A percentile compares a stretch with the other conserved stretches of the same genome.
Conservation (phyloP, 331 rosid species). For the Cydonia oblonga region DNA sequence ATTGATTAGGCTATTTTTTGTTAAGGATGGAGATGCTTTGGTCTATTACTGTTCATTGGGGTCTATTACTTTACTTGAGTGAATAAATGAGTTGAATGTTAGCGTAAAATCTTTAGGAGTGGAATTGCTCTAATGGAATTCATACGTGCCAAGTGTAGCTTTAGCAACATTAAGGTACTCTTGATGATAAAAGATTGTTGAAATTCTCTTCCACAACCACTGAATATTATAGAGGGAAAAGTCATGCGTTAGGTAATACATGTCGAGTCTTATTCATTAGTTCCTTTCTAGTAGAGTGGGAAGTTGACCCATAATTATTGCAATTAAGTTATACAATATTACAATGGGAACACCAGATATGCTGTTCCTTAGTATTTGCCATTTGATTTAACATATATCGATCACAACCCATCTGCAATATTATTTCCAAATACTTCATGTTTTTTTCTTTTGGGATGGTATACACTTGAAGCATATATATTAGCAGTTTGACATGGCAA, state of each 20-base stretch:
- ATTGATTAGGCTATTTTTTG: no score
- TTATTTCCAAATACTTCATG: neutral
- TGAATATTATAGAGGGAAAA: slow-evolving; percentile 2
- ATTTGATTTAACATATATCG: no score
- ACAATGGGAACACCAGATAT: neutral
- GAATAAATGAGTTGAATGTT: no score
- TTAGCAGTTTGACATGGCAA: neutral
- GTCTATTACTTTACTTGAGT: no score
- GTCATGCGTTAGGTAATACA: slow-evolving; percentile 18
- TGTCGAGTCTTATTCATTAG: slow-evolving; percentile 8
- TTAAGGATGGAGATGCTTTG: no score
- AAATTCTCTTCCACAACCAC: slow-evolving; percentile 8
- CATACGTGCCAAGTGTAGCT: neutral
- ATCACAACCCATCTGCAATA: neutral
- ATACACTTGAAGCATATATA: neutral
- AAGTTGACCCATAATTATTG: slow-evolving; percentile 21
- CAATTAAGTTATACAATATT: neutral
- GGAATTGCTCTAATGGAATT: neutral
- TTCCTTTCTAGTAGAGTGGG: slow-evolving; percentile 11
- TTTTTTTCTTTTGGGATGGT: neutral
- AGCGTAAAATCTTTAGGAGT: no score
- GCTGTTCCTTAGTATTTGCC: no score
- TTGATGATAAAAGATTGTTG: neutral
- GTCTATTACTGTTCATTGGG: no score
- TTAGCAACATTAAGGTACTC: neutral